Evolutionary conservation across 1,284 basidiomycete species (phyloP).

Genomic region (Marasmius tenuissimus): DNA sequence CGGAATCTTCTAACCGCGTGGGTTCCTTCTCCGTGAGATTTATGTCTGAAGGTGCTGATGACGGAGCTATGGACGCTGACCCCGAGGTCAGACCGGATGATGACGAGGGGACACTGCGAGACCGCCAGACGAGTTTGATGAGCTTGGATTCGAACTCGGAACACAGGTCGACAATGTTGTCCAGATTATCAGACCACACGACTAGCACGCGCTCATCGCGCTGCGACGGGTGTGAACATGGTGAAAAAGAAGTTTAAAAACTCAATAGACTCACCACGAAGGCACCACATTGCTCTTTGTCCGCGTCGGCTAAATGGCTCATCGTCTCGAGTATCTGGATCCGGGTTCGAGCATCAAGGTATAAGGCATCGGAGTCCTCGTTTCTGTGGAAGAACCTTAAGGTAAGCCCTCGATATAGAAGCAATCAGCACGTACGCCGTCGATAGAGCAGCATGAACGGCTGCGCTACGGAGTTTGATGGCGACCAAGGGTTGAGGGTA

Average conservation of each 20-base stretch:
- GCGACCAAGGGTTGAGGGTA: slow-evolving; percentile 78
- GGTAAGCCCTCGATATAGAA: slow-evolving; percentile 2
- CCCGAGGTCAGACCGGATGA: slow-evolving; percentile 36
- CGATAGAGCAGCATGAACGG: slow-evolving; percentile 75
- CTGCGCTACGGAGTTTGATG: slow-evolving; percentile 76
- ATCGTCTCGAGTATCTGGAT: slow-evolving; percentile 71
- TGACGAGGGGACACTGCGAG: slow-evolving; percentile 35
- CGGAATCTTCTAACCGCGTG: slow-evolving; percentile 10
- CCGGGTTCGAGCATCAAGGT: slow-evolving; percentile 55
- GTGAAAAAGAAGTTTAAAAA: neutral
- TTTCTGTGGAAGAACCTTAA: slow-evolving; percentile 34
- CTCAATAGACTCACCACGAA: slow-evolving; percentile 58
- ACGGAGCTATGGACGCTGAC: slow-evolving; percentile 29
- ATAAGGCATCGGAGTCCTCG: slow-evolving; percentile 52
- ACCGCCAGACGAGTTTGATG: slow-evolving; percentile 79
- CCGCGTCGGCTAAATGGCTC: slow-evolving; percentile 60
- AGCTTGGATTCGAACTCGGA: slow-evolving; percentile 74
- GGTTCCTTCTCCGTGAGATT: slow-evolving; percentile 46
- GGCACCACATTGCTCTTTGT: slow-evolving; percentile 84
- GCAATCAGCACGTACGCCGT: slow-evolving; percentile 52
- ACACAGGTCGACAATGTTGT: slow-evolving; percentile 64
- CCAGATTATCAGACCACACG: slow-evolving; percentile 77
- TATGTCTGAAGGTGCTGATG: slow-evolving; percentile 48
- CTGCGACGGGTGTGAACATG: slow-evolving; percentile 29
- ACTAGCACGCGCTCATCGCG: slow-evolving; percentile 74